phyloP scores from a whole-genome alignment of 78 protist species.

The Speleostelium caveatum region DNA sequence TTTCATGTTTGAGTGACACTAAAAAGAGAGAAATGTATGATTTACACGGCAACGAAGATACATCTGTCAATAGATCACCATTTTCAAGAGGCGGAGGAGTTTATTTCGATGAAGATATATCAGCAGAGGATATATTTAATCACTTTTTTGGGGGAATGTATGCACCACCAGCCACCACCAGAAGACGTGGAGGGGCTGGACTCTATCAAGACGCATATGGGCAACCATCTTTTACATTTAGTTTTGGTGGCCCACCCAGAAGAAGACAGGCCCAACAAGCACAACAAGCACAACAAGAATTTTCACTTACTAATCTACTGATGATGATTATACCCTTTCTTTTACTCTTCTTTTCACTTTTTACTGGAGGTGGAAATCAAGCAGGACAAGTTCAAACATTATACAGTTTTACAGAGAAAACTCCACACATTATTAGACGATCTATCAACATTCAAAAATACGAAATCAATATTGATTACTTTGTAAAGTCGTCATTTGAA shows the following conservation, averaged over 20 bases:
- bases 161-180: conserved; percentile 1
- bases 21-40: conserved; percentile 55
- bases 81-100: conserved; percentile 35
- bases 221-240: conserved; percentile 22
- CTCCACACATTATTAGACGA: neutral
- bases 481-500: conserved; percentile 9
- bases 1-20: conserved; percentile 58
- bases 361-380: conserved; percentile 23
- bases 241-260: conserved; percentile 34
- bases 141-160: conserved; percentile 46
- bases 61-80: conserved; percentile 36
- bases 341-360: conserved; percentile 16
- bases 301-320: conserved; percentile 15
- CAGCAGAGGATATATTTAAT: conserved; percentile 74
- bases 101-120: conserved; percentile 34
- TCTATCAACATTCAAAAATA: neutral
- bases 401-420: conserved; percentile 11
- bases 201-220: conserved; percentile 8
- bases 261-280: neutral
- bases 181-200: neutral
- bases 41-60: conserved; percentile 60
- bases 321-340: conserved; percentile 45
- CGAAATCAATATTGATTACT: conserved; percentile 25
- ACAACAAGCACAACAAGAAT: conserved; percentile 30
- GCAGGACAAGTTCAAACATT: neutral